A percentile compares a stretch with the other conserved stretches of the same genome.
Evolutionary conservation across 2,329 filamentous ascomycete genomes (phyloP).

Genomic region (Phoma sp.): DNA sequence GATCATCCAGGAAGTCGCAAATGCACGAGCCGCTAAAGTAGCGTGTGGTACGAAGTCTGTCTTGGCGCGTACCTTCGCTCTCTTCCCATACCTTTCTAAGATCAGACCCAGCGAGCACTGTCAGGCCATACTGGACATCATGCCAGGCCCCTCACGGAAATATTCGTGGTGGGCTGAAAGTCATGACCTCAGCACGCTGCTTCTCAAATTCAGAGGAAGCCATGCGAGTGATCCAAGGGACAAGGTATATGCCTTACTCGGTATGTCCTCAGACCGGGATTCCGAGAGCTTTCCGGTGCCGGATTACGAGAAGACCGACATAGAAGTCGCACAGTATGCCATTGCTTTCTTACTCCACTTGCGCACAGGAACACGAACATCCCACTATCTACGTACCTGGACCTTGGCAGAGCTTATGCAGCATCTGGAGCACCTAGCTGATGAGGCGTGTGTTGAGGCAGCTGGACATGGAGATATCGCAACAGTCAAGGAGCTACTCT

Average conservation of each 20-base stretch:
- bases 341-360: neutral
- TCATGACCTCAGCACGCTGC: neutral
- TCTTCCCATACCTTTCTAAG: slow-evolving; percentile 9
- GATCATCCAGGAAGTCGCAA: slow-evolving; percentile 33
- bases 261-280: neutral
- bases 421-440: neutral
- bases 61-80: slow-evolving; percentile 17
- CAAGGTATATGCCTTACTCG: neutral
- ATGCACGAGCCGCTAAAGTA: slow-evolving; percentile 22
- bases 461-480: neutral
- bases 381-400: neutral
- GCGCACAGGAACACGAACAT: neutral
- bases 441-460: neutral
- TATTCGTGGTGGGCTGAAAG: slow-evolving; percentile 26
- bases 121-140: slow-evolving; percentile 29
- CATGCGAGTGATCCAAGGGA: neutral
- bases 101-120: slow-evolving; percentile 8
- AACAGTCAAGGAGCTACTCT: neutral
- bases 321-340: neutral
- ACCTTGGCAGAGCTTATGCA: neutral
- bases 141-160: slow-evolving; percentile 20
- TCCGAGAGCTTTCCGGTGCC: neutral
- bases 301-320: neutral
- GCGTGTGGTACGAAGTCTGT: slow-evolving; percentile 18
- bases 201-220: neutral